Base-by-base conservation (phyloP, 257 asterid species). In the Leonotis leonurus region DNA sequence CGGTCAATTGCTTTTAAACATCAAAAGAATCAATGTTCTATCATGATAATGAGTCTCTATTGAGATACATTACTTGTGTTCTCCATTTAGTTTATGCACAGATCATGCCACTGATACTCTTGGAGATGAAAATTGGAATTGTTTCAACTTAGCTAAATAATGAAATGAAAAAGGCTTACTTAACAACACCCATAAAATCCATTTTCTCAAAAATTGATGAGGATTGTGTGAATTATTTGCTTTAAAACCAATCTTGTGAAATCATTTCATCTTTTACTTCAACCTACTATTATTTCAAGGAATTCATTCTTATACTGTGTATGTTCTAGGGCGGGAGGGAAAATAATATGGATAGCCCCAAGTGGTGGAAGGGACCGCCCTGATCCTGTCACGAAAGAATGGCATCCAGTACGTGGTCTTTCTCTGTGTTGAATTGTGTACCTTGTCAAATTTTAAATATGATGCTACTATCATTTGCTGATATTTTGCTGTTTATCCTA, bases 331-430 rank as follows among this genome's bases (percentile, higher is more conserved):
- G 83, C 80, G 60, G 99, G 99, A 81, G 82, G 97, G 20, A 89
- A 80, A 71, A 68, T 92, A 65, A 85, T 92, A 73, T 92, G 99
- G 99, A 92, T 92, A 62, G 97, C 99, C 59, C 96, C 99, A 54
- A 92, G 99, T 78, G 99, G 99, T 68, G 99, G 99, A 74, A 85
- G 99, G 80, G 99, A 92, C 70, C 92, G 99, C 21, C 97, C 97
- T 8, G 89, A 89, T 77, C 89, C 89, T 61, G 78, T 80, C 57
- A 81, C 97, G 49, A 70, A 80, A 67, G 99, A 92, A 74, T 92
- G 89, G 84, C 70, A 48, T 70, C 99, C 99, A 9, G 99, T 92
- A 92, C 62, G 90, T 65, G 36, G 52, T 62, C 69, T 71, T 44
- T 73, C 56, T 46, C 2, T 66, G 20, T 22, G 30, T 55, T 32